Conservation (phyloP, 371 early-diverging fungal genomes). For the Mucor racemosus region DNA sequence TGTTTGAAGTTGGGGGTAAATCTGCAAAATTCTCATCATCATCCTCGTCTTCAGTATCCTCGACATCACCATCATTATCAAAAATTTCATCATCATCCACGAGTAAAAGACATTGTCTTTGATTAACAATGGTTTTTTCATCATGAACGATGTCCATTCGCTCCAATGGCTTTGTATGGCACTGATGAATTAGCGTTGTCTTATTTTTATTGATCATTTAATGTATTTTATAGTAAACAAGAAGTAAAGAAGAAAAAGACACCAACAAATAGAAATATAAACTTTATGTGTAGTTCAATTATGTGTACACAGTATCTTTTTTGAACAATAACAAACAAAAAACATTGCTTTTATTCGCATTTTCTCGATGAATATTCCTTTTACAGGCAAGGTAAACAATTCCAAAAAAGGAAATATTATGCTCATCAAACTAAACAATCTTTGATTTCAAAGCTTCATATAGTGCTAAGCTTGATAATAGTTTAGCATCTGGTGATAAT, state of each 20-base stretch:
- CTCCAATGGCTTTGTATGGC: constrained; percentile 3
- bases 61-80: background rate
- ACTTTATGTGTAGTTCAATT: background rate
- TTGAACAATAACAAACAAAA: constrained; percentile 8
- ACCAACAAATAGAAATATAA: background rate
- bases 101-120: constrained; percentile 1
- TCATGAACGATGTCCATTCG: background rate
- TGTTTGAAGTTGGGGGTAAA: background rate
- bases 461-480: constrained; percentile 71
- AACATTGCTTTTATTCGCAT: background rate
- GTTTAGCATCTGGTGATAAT: constrained; percentile 72
- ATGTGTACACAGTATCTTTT: background rate
- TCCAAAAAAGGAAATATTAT: constrained; percentile 17
- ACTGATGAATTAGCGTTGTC: background rate
- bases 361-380: constrained; percentile 3
- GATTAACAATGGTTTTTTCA: constrained; percentile 15
- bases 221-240: background rate
- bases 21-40: constrained; percentile 4
- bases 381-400: constrained; percentile 18
- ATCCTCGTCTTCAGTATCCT: background rate
- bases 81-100: constrained; percentile 23
- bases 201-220: background rate
- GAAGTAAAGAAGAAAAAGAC: background rate
- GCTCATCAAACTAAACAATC: constrained; percentile 5
- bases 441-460: constrained; percentile 57